Percentiles rank a stretch among this genome's conserved stretches.
Conservation (phyloP, 1,139 yeast species). For the Hyphopichia wangnamkhiaoensis region DNA sequence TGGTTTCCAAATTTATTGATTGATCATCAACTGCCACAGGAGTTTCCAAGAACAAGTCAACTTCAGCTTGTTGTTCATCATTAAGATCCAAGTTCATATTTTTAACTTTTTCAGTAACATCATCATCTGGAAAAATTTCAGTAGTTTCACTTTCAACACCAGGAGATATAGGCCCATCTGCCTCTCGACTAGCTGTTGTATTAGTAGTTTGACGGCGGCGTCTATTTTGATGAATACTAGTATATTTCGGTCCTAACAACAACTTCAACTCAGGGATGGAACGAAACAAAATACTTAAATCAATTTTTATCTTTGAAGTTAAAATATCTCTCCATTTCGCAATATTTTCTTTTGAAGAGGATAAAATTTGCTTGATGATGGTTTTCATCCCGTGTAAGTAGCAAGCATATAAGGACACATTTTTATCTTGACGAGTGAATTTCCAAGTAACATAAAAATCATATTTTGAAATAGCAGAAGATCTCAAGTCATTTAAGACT, state of each 20-base stretch:
- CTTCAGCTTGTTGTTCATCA: constrained; percentile 3
- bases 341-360: constrained; percentile 38
- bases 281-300: constrained; percentile 42
- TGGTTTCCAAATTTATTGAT: constrained; percentile 34
- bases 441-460: constrained; percentile 46
- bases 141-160: not conserved
- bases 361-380: constrained; percentile 44
- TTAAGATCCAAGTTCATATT: not conserved
- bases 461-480: constrained; percentile 35
- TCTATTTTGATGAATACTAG: constrained; percentile 15
- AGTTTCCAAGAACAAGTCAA: constrained; percentile 2
- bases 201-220: not conserved
- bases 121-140: not conserved
- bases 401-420: constrained; percentile 27
- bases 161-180: too few relatives aligned
- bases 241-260: constrained; percentile 47
- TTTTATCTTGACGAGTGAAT: constrained; percentile 33
- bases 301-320: constrained; percentile 41
- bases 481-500: constrained; percentile 42
- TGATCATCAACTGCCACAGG: constrained; percentile 16
- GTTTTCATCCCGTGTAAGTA: constrained; percentile 38
- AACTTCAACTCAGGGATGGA: constrained; percentile 48
- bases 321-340: constrained; percentile 46
- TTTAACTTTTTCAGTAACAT: not conserved
- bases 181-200: too few relatives aligned